Evolutionary conservation across 2,329 filamentous ascomycete species (phyloP).

Genomic region (Ophiostoma fasciatum): DNA sequence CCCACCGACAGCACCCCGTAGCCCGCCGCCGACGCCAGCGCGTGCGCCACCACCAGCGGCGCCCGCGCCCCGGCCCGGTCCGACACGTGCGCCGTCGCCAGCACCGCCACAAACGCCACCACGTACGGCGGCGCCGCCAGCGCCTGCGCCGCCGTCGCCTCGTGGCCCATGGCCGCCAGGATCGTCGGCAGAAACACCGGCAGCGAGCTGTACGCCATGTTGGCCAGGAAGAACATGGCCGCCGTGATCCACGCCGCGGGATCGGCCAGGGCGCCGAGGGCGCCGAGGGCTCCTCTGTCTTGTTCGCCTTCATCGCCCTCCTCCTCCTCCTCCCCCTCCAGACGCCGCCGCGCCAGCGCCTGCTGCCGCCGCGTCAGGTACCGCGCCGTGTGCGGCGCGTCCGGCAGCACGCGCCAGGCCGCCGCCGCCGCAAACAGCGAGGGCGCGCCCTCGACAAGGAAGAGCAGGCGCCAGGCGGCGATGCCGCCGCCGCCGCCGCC

Average conservation of each 20-base stretch:
- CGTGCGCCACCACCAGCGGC: conserved; percentile 52
- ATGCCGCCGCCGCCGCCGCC: conserved; percentile 32
- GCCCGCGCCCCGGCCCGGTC: conserved; percentile 51
- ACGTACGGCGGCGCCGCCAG: conserved; percentile 74
- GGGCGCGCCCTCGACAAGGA: conserved; percentile 74
- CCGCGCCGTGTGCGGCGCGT: conserved; percentile 50
- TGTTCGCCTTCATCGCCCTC: conserved; percentile 1
- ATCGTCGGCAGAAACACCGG: conserved; percentile 81
- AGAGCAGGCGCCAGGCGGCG: conserved; percentile 73
- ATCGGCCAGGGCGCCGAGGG: conserved; percentile 44
- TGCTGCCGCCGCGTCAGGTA: conserved; percentile 50
- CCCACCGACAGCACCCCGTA: conserved; percentile 45
- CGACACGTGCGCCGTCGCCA: conserved; percentile 57
- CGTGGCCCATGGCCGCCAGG: conserved; percentile 61
- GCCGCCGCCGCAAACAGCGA: conserved; percentile 59
- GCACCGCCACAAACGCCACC: conserved; percentile 54
- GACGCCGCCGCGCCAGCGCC: conserved; percentile 55
- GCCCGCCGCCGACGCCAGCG: conserved; percentile 48
- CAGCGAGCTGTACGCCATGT: conserved; percentile 76
- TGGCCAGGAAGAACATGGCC: conserved; percentile 73
- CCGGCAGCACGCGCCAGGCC: conserved; percentile 63
- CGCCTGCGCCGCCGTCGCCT: conserved; percentile 52
- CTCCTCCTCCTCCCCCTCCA: conserved; percentile 31
- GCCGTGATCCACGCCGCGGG: conserved; percentile 63
- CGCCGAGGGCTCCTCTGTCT: conserved; percentile 14